Percentiles rank a stretch among this genome's conserved stretches.
Evolutionary conservation across 371 early-diverging fungal genomes (phyloP).

Genomic region (Sporodiniella umbellata): DNA sequence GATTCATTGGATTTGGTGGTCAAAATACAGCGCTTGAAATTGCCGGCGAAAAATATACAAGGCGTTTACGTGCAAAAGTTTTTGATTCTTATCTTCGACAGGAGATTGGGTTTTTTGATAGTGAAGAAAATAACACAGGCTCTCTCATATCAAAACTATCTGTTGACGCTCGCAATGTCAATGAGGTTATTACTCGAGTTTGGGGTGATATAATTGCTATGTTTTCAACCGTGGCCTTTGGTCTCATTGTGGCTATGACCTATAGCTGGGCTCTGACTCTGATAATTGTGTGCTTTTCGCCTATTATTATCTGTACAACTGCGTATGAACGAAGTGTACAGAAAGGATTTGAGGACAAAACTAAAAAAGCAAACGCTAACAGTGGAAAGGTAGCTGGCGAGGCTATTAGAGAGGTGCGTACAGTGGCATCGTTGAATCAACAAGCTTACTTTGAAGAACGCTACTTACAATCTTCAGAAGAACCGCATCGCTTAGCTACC

Average conservation of each 20-base stretch:
- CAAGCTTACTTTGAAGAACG: slow-evolving; percentile 60
- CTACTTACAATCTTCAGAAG: slow-evolving; percentile 51
- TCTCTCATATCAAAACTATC: slow-evolving; percentile 77
- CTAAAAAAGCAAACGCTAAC: slow-evolving; percentile 49
- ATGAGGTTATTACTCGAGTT: slow-evolving; percentile 60
- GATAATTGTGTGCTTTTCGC: slow-evolving; percentile 40
- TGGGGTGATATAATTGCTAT: slow-evolving; percentile 54
- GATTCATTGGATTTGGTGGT: slow-evolving; percentile 37
- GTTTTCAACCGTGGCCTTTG: slow-evolving; percentile 29
- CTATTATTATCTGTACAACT: slow-evolving; percentile 33
- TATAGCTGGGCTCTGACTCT: slow-evolving; percentile 47
- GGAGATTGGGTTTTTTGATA: slow-evolving; percentile 85
- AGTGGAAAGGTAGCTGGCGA: slow-evolving; percentile 71
- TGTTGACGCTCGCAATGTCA: slow-evolving; percentile 67
- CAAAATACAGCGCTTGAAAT: slow-evolving; percentile 33
- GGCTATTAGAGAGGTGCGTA: slow-evolving; percentile 75
- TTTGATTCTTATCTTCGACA: slow-evolving; percentile 67
- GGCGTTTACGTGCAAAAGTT: slow-evolving; percentile 45
- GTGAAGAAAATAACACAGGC: slow-evolving; percentile 72
- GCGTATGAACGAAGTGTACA: slow-evolving; percentile 18
- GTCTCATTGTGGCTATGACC: slow-evolving; percentile 30
- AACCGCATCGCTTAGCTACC: slow-evolving; percentile 60
- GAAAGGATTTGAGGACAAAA: slow-evolving; percentile 43
- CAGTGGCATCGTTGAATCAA: slow-evolving; percentile 73
- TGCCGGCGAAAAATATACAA: slow-evolving; percentile 53